Conservation (phyloP, 768 basidiomycete species). For the Phanerochaete carnosa region DNA sequence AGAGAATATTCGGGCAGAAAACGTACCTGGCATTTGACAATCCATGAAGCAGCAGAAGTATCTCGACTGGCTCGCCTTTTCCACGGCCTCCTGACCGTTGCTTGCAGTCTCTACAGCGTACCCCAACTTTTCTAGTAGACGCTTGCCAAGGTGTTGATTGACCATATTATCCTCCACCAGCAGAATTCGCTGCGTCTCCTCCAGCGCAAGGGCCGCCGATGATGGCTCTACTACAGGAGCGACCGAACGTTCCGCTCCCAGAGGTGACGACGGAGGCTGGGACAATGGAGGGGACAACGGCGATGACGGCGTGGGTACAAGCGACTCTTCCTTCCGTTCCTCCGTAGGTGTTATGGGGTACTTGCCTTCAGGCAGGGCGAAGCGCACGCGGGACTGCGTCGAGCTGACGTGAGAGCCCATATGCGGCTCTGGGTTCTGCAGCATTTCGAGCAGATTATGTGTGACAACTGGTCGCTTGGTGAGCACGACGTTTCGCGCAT, state of each 20-base stretch:
- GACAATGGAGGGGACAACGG: not conserved
- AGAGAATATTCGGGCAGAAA: not conserved
- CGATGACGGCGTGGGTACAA: not conserved
- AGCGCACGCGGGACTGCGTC: conserved; percentile 17
- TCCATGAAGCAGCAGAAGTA: conserved; percentile 26
- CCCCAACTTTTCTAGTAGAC: conserved; percentile 24
- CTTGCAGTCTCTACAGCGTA: conserved; percentile 23
- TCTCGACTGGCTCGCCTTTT: conserved; percentile 9
- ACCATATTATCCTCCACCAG: conserved; percentile 28
- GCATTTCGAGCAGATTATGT: conserved; percentile 16
- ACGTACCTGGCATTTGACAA: conserved; percentile 19
- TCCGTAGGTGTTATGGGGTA: not conserved
- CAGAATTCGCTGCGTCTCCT: conserved; percentile 11
- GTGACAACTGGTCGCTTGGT: conserved; percentile 26
- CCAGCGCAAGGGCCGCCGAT: not conserved
- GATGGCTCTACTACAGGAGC: not conserved
- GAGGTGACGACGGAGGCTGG: too few species aligned
- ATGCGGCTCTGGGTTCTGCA: conserved; percentile 18
- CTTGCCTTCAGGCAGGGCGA: conserved; percentile 13
- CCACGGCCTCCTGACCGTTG: conserved; percentile 24
- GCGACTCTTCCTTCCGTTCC: conserved; percentile 3
- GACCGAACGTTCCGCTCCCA: too few species aligned
- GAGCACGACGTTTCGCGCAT: conserved; percentile 21
- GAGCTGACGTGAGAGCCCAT: conserved; percentile 15
- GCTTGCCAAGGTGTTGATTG: conserved; percentile 24